Evolutionary conservation across 2,329 filamentous ascomycete genomes (phyloP), one percentile per base, ranked within the genome.

Genomic region (Clarireedia paspali): DNA sequence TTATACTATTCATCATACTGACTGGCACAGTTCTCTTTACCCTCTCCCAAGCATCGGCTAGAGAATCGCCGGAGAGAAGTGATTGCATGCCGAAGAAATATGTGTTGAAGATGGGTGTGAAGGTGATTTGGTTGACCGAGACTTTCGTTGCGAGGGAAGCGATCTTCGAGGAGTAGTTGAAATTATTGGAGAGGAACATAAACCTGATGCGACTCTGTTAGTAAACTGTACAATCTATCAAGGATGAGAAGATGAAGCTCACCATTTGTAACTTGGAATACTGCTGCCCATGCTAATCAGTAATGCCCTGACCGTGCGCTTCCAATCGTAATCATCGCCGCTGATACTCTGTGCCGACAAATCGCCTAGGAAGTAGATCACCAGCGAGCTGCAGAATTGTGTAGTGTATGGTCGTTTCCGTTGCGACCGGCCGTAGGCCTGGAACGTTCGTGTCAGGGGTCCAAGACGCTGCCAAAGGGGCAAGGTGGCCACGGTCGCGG

Each of bases 1-100:
- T 95, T 70, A 85, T 84, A 58, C 85, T 88, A 70, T 94, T 96
- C 67, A 83, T 70, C 67, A 89, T 82, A 67, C 85, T 91, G 24
- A 79, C 77, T 0, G 91, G 90, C 0, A 96, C 86, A 0, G 91
- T 91, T 57, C 83, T 77, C 62, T 79, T 80, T 57, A 96, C 78
- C 52, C 89, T 83, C 64, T 88, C 82, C 70, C 81, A 80, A 1
- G 86, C 81, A 55, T 89, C 85, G 2, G 60, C 68, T 1, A 84
- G 67, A 0, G 77, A 78, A 27, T 87, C 85, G 39, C 90, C 91
- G 0, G 83, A 79, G 2, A 95, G 75, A 4, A 91, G 74, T 1
- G 88, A 86, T 68, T 95, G 89, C 71, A 87, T 79, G 58, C 85
- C 83, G 70, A 95, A 89, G 73, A 95, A 95, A 71, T 89, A 90